A percentile compares a stretch with the other conserved stretches of the same genome.
Evolutionary conservation across 805 yeast genomes (phyloP).

Genomic region (Helenozyma rhizophorensis): DNA sequence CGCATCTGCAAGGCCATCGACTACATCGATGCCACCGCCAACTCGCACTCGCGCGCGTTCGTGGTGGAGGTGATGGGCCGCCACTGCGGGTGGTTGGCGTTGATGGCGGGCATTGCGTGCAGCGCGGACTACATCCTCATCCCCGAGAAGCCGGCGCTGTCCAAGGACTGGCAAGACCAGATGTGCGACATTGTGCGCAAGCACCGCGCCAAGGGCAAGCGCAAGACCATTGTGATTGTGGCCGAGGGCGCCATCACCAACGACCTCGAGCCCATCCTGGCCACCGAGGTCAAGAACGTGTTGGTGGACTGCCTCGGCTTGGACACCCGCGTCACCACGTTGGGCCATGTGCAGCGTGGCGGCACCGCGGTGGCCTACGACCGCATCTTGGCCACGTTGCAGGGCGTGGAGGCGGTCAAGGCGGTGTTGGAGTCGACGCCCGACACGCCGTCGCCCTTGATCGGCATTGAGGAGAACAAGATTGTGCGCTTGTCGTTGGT

Average conservation of each 20-base stretch:
- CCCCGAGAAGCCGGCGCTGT: conserved; percentile 72
- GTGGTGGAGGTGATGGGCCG: conserved; percentile 88
- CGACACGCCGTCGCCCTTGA: conserved; percentile 74
- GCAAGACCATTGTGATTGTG: conserved; percentile 75
- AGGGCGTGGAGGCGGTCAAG: conserved; percentile 78
- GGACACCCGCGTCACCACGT: conserved; percentile 72
- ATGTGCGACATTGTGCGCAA: conserved; percentile 58
- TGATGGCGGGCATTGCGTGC: conserved; percentile 76
- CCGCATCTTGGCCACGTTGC: conserved; percentile 67
- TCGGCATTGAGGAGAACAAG: conserved; percentile 67
- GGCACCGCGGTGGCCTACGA: conserved; percentile 78
- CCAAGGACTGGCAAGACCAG: conserved; percentile 61
- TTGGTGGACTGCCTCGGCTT: conserved; percentile 58
- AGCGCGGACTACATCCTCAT: conserved; percentile 78
- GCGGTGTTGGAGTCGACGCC: conserved; percentile 68
- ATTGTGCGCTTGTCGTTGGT: conserved; percentile 64
- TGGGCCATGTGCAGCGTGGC: conserved; percentile 83
- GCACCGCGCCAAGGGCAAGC: conserved; percentile 68
- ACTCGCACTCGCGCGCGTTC: conserved; percentile 78
- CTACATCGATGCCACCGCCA: conserved; percentile 80
- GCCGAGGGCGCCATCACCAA: conserved; percentile 81
- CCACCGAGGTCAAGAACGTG: conserved; percentile 61
- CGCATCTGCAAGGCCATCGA: conserved; percentile 73
- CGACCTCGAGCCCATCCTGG: conserved; percentile 62
- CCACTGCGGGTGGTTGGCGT: conserved; percentile 85